Evolutionary conservation across 192 early-diverging fungal species (phyloP).

Genomic region (Backusella tuberculispora): DNA sequence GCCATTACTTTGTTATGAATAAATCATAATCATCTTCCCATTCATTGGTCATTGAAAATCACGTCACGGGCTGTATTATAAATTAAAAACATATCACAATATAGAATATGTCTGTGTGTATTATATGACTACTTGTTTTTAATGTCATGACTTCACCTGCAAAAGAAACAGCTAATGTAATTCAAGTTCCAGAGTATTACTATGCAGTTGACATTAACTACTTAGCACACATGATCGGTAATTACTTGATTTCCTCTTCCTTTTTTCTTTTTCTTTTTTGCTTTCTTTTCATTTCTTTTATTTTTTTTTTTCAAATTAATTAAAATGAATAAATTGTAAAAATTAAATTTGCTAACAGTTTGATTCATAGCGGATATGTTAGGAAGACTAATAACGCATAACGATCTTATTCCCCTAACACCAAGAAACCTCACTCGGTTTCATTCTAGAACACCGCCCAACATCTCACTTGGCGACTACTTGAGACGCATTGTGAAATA

Average conservation of each 20-base stretch:
- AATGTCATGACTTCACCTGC: constrained; percentile 26
- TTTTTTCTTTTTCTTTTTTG: background rate
- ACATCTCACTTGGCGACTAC: constrained; percentile 88
- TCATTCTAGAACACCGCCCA: constrained; percentile 90
- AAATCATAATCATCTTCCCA: background rate
- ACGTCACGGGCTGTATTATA: constrained; percentile 5
- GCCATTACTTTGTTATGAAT: constrained; percentile 20
- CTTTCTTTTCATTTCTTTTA: background rate
- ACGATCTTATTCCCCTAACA: constrained; percentile 63
- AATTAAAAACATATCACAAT: background rate
- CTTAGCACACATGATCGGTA: constrained; percentile 56
- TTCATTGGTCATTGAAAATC: constrained; percentile 4
- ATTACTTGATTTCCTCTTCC: background rate
- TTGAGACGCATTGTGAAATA: constrained; percentile 90
- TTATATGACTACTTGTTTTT: background rate
- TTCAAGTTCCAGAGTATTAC: constrained; percentile 49
- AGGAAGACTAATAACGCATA: constrained; percentile 58
- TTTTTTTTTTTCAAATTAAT: constrained; percentile 5
- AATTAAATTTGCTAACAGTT: background rate
- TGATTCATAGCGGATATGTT: constrained; percentile 62
- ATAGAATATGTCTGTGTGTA: background rate
- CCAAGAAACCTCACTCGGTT: constrained; percentile 84
- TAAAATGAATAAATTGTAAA: background rate
- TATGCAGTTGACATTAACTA: constrained; percentile 53
- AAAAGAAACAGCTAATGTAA: constrained; percentile 9